Conservation (phyloP, 257 asterid species). For the Leonotis leonurus region DNA sequence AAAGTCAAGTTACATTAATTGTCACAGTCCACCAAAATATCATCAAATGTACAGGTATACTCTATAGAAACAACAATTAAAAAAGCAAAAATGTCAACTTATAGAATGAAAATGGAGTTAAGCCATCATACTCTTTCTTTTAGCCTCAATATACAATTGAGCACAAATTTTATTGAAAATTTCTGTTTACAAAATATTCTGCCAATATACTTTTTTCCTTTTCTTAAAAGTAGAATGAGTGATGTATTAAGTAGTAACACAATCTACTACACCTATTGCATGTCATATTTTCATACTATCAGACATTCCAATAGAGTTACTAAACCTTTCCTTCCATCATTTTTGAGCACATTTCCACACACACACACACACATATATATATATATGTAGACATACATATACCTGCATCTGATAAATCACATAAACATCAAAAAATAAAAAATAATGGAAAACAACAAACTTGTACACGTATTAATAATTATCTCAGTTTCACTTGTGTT, state of each 20-base stretch:
- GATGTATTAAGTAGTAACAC: background rate
- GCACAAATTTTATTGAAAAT: background rate
- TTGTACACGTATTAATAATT: background rate
- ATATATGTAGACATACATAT: background rate
- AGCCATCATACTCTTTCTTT: background rate
- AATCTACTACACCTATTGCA: background rate
- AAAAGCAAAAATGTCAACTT: no score
- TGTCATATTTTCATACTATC: background rate
- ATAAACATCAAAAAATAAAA: background rate
- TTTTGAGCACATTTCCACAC: background rate
- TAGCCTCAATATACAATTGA: background rate
- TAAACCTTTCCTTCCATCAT: background rate
- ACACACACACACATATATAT: background rate
- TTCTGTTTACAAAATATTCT: background rate
- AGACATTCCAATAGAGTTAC: background rate
- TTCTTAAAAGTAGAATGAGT: background rate
- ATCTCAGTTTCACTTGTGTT: constrained; percentile 5
- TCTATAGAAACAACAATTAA: no score
- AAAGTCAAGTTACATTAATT: no score
- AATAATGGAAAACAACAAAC: constrained; percentile 7
- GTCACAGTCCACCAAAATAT: no score
- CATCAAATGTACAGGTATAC: no score
- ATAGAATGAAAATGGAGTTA: no score
- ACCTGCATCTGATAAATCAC: background rate
- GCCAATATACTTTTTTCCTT: background rate